Conservation (phyloP, 768 basidiomycete genomes). For the Agrocybe praecox region DNA sequence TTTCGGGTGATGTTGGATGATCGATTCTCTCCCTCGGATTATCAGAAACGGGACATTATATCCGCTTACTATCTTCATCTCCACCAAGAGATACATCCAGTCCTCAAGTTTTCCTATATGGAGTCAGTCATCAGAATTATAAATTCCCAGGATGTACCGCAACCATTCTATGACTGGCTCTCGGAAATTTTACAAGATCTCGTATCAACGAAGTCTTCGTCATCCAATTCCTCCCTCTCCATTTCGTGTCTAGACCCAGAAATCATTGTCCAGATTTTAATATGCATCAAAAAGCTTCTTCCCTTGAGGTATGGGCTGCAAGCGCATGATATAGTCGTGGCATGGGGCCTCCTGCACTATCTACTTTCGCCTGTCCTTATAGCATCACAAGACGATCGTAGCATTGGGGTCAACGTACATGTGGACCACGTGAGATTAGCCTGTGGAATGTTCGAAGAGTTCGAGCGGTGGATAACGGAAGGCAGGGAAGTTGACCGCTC, state of each 20-base stretch:
- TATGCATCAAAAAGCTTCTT: slow-evolving; percentile 27
- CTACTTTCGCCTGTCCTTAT: slow-evolving; percentile 21
- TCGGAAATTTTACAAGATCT: slow-evolving; percentile 29
- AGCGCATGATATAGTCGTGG: slow-evolving; percentile 27
- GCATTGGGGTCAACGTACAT: slow-evolving; percentile 12
- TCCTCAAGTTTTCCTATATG: slow-evolving; percentile 25
- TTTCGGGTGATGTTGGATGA: slow-evolving; percentile 33
- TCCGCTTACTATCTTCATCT: slow-evolving; percentile 30
- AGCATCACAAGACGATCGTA: slow-evolving; percentile 6
- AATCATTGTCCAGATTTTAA: slow-evolving; percentile 25
- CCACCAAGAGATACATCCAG: slow-evolving; percentile 24
- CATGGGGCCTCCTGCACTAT: slow-evolving; percentile 29
- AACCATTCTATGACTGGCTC: slow-evolving; percentile 33
- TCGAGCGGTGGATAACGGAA: slow-evolving; percentile 24
- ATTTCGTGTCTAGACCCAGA: slow-evolving; percentile 17
- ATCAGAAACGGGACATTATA: slow-evolving; percentile 31
- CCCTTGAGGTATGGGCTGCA: slow-evolving; percentile 19
- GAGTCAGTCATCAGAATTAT: slow-evolving; percentile 30
- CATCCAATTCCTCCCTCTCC: slow-evolving; percentile 3
- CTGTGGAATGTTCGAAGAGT: slow-evolving; percentile 26
- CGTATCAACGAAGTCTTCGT: slow-evolving; percentile 9
- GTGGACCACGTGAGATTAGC: slow-evolving; percentile 21
- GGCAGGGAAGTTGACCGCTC: slow-evolving; percentile 23
- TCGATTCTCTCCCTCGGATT: slow-evolving; percentile 25
- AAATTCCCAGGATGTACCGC: slow-evolving; percentile 32